These are phyloP conservation scores for Neofusicoccum parvum DNA, from an alignment of 2,329 filamentous ascomycete genomes.

Conservation along the genomic window DNA sequence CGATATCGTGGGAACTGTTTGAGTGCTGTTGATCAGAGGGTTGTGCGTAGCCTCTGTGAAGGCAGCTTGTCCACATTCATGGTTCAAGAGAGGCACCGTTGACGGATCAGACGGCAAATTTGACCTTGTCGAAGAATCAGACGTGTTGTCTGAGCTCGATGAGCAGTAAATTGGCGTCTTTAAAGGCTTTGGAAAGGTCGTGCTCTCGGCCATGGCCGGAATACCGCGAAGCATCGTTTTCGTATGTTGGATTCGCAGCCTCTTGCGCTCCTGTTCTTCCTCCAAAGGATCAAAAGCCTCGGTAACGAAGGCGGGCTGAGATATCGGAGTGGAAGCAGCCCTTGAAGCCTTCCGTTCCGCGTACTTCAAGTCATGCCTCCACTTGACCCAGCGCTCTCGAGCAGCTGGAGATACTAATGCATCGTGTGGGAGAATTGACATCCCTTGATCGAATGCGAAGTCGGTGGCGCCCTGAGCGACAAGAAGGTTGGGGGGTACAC, in stretches of 20 bases:
- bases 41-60: conserved; percentile 37
- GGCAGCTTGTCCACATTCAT: not conserved
- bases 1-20: conserved; percentile 40
- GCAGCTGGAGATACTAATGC: conserved; percentile 79
- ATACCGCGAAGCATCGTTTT: conserved; percentile 31
- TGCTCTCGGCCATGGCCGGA: conserved; percentile 16
- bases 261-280: conserved; percentile 37
- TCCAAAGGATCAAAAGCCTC: conserved; percentile 28
- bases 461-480: conserved; percentile 81
- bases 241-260: conserved; percentile 42
- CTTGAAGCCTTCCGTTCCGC: conserved; percentile 55
- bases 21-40: conserved; percentile 47
- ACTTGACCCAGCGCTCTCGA: conserved; percentile 75
- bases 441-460: conserved; percentile 80
- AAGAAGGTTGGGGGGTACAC: conserved; percentile 90
- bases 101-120: not conserved
- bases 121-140: not conserved
- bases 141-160: not conserved
- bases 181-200: not conserved
- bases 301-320: not conserved
- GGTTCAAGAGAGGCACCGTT: not conserved
- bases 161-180: not conserved
- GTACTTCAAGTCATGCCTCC: conserved; percentile 70
- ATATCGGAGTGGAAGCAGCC: conserved; percentile 16
- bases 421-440: conserved; percentile 73